phyloP scores from a whole-genome alignment of 2,329 filamentous ascomycete genomes.

The Geosmithia putterillii region DNA sequence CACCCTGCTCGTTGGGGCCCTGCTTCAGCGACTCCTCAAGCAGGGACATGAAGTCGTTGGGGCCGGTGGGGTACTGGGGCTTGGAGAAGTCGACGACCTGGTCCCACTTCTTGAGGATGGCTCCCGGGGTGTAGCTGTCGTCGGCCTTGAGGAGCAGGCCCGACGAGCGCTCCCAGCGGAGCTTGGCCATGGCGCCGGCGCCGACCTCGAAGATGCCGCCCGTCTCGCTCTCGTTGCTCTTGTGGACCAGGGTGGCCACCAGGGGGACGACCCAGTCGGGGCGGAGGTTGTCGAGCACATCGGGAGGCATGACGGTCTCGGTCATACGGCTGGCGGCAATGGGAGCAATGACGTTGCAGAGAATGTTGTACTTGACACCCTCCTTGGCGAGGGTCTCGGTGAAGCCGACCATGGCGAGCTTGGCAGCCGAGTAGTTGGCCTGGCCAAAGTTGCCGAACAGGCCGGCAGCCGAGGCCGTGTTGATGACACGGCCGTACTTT shows the following conservation, averaged over 20 bases:
- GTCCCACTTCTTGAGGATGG: conserved; percentile 81
- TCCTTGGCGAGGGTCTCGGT: conserved; percentile 97
- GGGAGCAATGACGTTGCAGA: conserved; percentile 88
- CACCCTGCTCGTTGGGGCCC: conserved; percentile 56
- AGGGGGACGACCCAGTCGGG: conserved; percentile 93
- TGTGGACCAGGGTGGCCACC: conserved; percentile 79
- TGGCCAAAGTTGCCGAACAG: conserved; percentile 94
- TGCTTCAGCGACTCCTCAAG: conserved; percentile 76
- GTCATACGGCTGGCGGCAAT: conserved; percentile 95
- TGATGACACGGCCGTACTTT: conserved; percentile 94
- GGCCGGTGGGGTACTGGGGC: conserved; percentile 70
- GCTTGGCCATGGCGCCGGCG: conserved; percentile 82
- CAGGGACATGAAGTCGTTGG: conserved; percentile 78
- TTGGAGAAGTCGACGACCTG: conserved; percentile 73
- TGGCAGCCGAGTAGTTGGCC: conserved; percentile 93
- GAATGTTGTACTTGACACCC: conserved; percentile 94
- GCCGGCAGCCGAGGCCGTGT: conserved; percentile 91
- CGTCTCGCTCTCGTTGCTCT: conserved; percentile 69
- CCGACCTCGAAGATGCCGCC: conserved; percentile 90
- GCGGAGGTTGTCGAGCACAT: conserved; percentile 72
- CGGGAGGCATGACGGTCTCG: conserved; percentile 88
- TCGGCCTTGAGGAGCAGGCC: conserved; percentile 87
- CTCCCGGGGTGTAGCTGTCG: conserved; percentile 74
- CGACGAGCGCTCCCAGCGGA: conserved; percentile 87
- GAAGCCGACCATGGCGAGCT: conserved; percentile 90